A percentile compares a stretch with the other conserved stretches of the same genome.
These are phyloP conservation scores for Linum tenue DNA, from an alignment of 345 rosid genomes.

Conservation along the genomic window DNA sequence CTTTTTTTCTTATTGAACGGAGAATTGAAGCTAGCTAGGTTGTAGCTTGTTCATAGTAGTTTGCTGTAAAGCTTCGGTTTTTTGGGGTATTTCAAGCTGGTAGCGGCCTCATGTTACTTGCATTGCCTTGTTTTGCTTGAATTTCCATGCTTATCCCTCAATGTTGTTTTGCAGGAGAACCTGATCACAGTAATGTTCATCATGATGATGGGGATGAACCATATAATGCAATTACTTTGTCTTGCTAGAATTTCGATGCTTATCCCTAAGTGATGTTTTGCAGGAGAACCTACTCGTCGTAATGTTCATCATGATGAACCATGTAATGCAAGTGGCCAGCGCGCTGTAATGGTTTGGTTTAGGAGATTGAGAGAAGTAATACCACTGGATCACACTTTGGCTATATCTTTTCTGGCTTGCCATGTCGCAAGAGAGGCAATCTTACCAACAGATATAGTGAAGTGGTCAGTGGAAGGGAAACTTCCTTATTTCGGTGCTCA, in stretches of 20 bases:
- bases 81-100: too few relatives aligned
- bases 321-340: constrained; percentile 41
- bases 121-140: background rate
- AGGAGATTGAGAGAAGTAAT: constrained; percentile 38
- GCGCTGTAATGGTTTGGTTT: constrained; percentile 60
- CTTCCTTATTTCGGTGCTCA: constrained; percentile 59
- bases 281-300: constrained; percentile 26
- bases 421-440: constrained; percentile 57
- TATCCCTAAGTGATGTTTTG: too few relatives aligned
- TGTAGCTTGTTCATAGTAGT: background rate
- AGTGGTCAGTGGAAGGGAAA: constrained; percentile 65
- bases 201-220: too few relatives aligned
- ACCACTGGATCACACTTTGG: constrained; percentile 50
- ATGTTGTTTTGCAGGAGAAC: too few relatives aligned
- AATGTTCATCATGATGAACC: constrained; percentile 32
- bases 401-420: constrained; percentile 63
- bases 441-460: constrained; percentile 59
- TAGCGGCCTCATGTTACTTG: background rate
- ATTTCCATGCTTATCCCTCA: background rate
- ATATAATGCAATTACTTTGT: too few relatives aligned
- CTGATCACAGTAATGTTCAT: too few relatives aligned
- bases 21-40: too few relatives aligned
- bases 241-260: too few relatives aligned
- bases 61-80: background rate
- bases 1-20: background rate